These are phyloP conservation scores for Microstroma glucosiphilum DNA, from an alignment of 1,284 basidiomycete genomes.

Conservation along the genomic window DNA sequence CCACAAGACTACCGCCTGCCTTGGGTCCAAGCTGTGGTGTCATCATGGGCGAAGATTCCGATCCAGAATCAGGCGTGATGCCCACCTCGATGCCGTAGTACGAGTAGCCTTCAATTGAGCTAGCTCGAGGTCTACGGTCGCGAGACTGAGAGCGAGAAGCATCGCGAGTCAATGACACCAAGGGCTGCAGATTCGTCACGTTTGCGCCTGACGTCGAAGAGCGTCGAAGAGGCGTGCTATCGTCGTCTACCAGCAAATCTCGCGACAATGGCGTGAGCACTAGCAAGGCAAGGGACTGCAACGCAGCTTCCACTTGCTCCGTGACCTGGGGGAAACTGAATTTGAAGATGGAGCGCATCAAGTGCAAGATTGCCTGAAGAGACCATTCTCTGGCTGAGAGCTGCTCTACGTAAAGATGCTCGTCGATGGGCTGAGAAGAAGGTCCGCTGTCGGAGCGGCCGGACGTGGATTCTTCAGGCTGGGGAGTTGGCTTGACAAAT, in stretches of 20 bases:
- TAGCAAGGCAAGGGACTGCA: conserved; percentile 27
- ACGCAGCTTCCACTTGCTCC: conserved; percentile 29
- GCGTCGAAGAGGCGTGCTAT: too few relatives aligned
- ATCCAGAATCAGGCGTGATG: conserved; percentile 18
- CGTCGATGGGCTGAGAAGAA: conserved; percentile 7
- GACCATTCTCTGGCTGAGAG: conserved; percentile 33
- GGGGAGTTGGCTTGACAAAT: not conserved
- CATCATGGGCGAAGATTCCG: conserved; percentile 18
- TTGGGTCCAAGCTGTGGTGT: conserved; percentile 17
- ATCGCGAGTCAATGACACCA: not conserved
- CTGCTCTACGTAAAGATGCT: conserved; percentile 14
- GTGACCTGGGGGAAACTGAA: conserved; percentile 41
- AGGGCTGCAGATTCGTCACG: not conserved
- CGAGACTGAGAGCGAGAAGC: conserved; percentile 6
- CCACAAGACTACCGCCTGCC: conserved; percentile 10
- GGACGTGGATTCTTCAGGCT: conserved; percentile 10
- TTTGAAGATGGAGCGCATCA: conserved; percentile 42
- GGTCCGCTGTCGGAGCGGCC: not conserved
- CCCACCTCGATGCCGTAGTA: conserved; percentile 42
- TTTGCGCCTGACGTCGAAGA: conserved; percentile 23
- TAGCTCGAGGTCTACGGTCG: conserved; percentile 19
- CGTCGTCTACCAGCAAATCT: conserved; percentile 28
- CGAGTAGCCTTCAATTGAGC: conserved; percentile 32
- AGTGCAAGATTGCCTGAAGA: conserved; percentile 29
- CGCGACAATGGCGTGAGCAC: conserved; percentile 22